Evolutionary conservation across 495 filamentous ascomycete species (phyloP).

Genomic region (Xylaria bambusicola): DNA sequence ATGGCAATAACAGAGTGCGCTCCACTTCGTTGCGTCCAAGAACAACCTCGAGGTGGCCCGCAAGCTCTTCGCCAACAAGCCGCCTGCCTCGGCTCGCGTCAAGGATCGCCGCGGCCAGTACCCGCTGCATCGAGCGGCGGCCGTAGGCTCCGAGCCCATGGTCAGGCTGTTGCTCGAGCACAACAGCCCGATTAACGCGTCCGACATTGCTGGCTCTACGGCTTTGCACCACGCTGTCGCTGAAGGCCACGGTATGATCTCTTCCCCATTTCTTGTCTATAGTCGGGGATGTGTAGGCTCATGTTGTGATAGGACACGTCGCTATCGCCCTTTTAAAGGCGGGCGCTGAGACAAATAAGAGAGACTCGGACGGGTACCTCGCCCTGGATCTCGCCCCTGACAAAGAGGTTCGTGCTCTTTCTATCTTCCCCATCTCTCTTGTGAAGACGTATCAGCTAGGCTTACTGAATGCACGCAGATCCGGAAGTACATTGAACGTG

Average conservation of each 20-base stretch:
- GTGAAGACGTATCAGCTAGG: not conserved
- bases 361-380: slow-evolving; percentile 68
- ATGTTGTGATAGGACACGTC: slow-evolving; percentile 59
- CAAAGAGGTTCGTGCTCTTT: slow-evolving; percentile 42
- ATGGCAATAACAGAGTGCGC: slow-evolving; percentile 61
- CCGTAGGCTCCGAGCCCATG: slow-evolving; percentile 81
- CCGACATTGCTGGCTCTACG: slow-evolving; percentile 81
- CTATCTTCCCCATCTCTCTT: not conserved
- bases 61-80: slow-evolving; percentile 69
- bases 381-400: slow-evolving; percentile 87
- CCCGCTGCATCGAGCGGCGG: slow-evolving; percentile 86
- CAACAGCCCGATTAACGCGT: slow-evolving; percentile 80
- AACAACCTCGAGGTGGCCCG: slow-evolving; percentile 78
- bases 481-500: slow-evolving; percentile 74
- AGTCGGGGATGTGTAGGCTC: not conserved
- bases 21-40: slow-evolving; percentile 93
- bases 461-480: slow-evolving; percentile 48
- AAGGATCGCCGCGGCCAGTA: slow-evolving; percentile 84
- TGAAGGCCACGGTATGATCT: slow-evolving; percentile 73
- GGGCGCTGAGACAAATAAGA: slow-evolving; percentile 80
- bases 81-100: slow-evolving; percentile 73
- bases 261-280: not conserved
- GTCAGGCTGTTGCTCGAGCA: slow-evolving; percentile 76
- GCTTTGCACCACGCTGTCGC: slow-evolving; percentile 91
- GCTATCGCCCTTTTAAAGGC: slow-evolving; percentile 79